Evolutionary conservation across 2,329 filamentous ascomycete species (phyloP), one percentile per base, ranked within the genome.

Genomic region (Xylariomycetidae sp.): DNA sequence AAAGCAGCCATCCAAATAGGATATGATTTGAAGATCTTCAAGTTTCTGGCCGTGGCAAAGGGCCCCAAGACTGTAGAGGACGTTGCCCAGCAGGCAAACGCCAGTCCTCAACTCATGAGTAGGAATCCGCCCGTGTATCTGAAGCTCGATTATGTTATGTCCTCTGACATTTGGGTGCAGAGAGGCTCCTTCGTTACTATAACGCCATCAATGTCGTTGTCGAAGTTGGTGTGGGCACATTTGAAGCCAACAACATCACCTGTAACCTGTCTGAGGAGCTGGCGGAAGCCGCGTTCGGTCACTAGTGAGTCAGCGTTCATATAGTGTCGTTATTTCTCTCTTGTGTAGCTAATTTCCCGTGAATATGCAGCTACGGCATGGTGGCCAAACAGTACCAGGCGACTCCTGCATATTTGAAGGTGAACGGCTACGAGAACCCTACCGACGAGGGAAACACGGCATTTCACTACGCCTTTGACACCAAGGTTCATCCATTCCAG

Each of bases 121-220:
- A 23, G 8, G 20, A n/a, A n/a, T n/a, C n/a, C n/a, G n/a, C n/a
- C n/a, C n/a, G n/a, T n/a, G n/a, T n/a, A 23, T 23, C 20, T 23
- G 8, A 23, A 23, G 20, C 20, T 8, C 20, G 20, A 12, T 8
- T 8, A 23, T 23, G 8, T 23, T 23, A 23, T 8, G 20, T 8
- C 8, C 8, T 12, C 8, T 12, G 20, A 23, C 8, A 23, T 8
- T 12, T 23, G 20, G 12, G 8, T 14, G 25, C 23, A 51, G 48
- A 39, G 20, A 31, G 47, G 8, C 33, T 51, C 6, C 19, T 51
- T 10, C 40, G 48, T 10, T 51, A 47, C 17, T 49, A 49, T 27
- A 46, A 51, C 15, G 43, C 47, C 4, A 36, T 42, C 17, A 45
- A 40, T 3, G 46, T 51, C 19, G 20, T 49, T 8, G 38, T 38